Conservation (phyloP, 2,329 filamentous ascomycete genomes). For the Talaromyces sp. region DNA sequence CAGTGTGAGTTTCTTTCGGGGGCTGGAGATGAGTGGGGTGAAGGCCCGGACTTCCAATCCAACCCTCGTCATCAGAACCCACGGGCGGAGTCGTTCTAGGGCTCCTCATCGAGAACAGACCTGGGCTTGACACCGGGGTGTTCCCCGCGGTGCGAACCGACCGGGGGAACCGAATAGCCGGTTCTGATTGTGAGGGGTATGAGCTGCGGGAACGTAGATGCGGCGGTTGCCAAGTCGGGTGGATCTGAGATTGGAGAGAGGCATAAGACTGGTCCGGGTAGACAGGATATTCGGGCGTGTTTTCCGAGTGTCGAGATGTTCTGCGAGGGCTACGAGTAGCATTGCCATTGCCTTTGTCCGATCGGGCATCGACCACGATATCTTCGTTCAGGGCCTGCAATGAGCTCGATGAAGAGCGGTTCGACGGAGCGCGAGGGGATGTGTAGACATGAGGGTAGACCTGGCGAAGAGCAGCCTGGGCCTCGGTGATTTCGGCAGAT, state of each 20-base stretch:
- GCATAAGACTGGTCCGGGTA: conserved; percentile 55
- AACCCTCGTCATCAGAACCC: conserved; percentile 41
- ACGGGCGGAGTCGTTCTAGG: conserved; percentile 35
- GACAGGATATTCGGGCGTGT: conserved; percentile 42
- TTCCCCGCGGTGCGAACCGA: conserved; percentile 48
- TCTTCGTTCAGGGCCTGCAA: conserved; percentile 46
- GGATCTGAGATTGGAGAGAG: conserved; percentile 47
- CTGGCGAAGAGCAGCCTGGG: conserved; percentile 36
- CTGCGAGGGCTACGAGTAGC: conserved; percentile 29
- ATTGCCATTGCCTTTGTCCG: conserved; percentile 33
- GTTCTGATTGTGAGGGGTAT: conserved; percentile 43
- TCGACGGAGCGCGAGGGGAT: conserved; percentile 42
- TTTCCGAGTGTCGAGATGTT: conserved; percentile 34
- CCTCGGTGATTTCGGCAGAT: conserved; percentile 30
- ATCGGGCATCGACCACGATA: conserved; percentile 39
- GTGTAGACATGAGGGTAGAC: conserved; percentile 38
- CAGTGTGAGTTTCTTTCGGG: conserved; percentile 85
- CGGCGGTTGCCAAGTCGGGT: conserved; percentile 44
- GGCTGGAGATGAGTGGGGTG: conserved; percentile 73
- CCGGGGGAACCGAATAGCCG: conserved; percentile 24
- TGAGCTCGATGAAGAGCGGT: conserved; percentile 47
- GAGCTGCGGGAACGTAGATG: conserved; percentile 47
- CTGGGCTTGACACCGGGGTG: conserved; percentile 51
- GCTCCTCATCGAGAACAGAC: conserved; percentile 46
- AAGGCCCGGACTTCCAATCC: conserved; percentile 62